These are phyloP conservation scores for Fallopia convolvulus DNA, from an alignment of 148 eudicot genomes.

Conservation along the genomic window DNA sequence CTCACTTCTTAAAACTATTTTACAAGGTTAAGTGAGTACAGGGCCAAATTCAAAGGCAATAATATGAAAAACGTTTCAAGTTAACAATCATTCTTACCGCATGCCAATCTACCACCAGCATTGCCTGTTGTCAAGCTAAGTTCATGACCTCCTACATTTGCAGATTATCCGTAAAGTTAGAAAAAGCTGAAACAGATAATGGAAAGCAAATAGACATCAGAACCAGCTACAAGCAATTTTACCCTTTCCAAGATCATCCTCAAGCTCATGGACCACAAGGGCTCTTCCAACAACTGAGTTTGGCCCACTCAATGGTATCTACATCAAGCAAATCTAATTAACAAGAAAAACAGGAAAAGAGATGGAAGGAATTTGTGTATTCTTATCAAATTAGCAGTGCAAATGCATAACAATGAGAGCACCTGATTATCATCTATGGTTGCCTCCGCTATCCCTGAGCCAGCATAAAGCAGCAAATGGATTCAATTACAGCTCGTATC, in stretches of 20 bases:
- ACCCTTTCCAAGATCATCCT: constrained; percentile 97
- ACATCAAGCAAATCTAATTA: constrained; percentile 11
- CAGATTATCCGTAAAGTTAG: constrained; percentile 12
- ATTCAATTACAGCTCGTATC: neutral
- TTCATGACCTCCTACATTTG: constrained; percentile 79
- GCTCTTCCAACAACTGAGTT: constrained; percentile 92
- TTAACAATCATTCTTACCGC: constrained; percentile 47
- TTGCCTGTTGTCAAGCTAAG: constrained; percentile 90
- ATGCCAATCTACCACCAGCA: constrained; percentile 96
- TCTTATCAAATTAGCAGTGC: neutral
- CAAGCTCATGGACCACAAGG: constrained; percentile 89
- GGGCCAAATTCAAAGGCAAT: neutral
- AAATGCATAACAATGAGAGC: neutral
- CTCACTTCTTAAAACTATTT: neutral
- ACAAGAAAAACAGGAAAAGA: neutral
- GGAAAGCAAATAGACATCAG: neutral
- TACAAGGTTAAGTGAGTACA: neutral
- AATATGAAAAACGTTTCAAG: neutral
- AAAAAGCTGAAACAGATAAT: neutral
- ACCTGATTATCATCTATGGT: constrained; percentile 84
- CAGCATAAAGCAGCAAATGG: neutral
- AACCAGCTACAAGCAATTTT: constrained; percentile 7
- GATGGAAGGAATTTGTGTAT: neutral
- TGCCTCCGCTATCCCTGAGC: constrained; percentile 86
- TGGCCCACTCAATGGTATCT: constrained; percentile 86